Conservation (phyloP, 2,329 filamentous ascomycete species). For the Penicillium glabrum region DNA sequence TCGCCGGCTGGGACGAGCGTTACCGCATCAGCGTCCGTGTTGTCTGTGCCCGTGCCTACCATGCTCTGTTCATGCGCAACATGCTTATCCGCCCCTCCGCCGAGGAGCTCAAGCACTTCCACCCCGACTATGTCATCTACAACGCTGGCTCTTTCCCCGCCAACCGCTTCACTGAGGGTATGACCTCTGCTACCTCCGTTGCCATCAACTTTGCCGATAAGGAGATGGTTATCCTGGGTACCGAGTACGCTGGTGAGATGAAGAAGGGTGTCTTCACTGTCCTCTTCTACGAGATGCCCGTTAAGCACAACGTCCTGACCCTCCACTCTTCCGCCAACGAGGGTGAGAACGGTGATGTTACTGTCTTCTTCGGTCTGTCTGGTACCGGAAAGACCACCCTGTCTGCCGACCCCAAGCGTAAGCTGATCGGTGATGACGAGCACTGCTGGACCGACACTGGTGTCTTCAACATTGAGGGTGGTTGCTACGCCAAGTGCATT, state of each 20-base stretch:
- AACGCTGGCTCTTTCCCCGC: conserved; percentile 98
- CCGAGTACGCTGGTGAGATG: conserved; percentile 97
- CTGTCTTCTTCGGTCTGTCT: conserved; percentile 98
- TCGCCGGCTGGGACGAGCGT: conserved; percentile 96
- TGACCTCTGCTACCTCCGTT: conserved; percentile 97
- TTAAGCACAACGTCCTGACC: conserved; percentile 98
- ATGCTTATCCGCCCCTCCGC: conserved; percentile 95
- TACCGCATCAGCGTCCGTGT: conserved; percentile 97
- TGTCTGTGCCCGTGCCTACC: conserved; percentile 97
- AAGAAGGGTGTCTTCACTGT: conserved; percentile 99
- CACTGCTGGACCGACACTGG: conserved; percentile 98
- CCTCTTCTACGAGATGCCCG: conserved; percentile 99
- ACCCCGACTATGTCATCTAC: conserved; percentile 99
- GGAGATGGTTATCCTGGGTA: conserved; percentile 99
- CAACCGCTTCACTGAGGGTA: conserved; percentile 95
- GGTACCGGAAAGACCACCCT: conserved; percentile 98
- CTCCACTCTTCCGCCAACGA: conserved; percentile 99
- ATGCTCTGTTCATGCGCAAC: conserved; percentile 99
- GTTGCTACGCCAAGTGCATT: conserved; percentile 99
- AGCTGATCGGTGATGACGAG: conserved; percentile 97
- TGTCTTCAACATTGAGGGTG: conserved; percentile 99
- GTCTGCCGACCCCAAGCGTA: conserved; percentile 93
- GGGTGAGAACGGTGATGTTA: conserved; percentile 90
- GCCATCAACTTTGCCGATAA: conserved; percentile 99
- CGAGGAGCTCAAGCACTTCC: conserved; percentile 95